Base-by-base conservation (phyloP, 495 filamentous ascomycete species). In the Penicillium alfredii region DNA sequence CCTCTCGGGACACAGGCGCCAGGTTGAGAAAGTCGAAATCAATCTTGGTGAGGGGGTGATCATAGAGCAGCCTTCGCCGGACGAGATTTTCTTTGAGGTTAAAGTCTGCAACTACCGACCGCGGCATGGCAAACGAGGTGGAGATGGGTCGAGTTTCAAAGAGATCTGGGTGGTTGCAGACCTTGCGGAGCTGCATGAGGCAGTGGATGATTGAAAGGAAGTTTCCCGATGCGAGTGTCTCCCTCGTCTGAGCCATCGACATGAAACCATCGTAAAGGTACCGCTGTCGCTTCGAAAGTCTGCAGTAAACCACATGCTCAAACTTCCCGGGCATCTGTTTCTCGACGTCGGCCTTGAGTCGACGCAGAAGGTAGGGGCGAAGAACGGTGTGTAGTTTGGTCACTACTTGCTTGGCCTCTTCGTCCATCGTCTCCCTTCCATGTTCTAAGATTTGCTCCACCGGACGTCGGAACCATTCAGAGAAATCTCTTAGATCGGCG, bases 241-340 rank as follows among this genome's bases (percentile, higher is more conserved):
- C 79, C 40, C 84, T 79, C 0, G 93, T 97, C 42, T 94, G 83
- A 2, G 88, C 81, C 44, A 88, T 81, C n/a, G 86, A 86, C 69
- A 99, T 82, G 59, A 96, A 99, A 4, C 88, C 89, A 61, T 99
- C 90, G 55, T 99, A 99, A 11, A 99, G 62, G 58, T 90, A 90
- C 23, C 93, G 77, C 52, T 99, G 93, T 14, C 93, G 79, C 55
- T 95, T 94, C 8, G 88, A 95, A 2, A 99, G 72, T 23, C 88
- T 79, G 58, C 93, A 99, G 50, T 89, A 90, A 33, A 96, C 83
- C 19, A 99, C 86, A 55, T 94, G 88, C 54, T 99, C 93, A 50
- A 93, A 94, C 54, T 99, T 99, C 18, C 77, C 88, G 0, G 93
- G 93, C 88, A 99, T 95, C 53, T 97, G 90, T 62, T 99, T 97